phyloP scores from a whole-genome alignment of 345 rosid species.

The Cardamine resedifolia region DNA sequence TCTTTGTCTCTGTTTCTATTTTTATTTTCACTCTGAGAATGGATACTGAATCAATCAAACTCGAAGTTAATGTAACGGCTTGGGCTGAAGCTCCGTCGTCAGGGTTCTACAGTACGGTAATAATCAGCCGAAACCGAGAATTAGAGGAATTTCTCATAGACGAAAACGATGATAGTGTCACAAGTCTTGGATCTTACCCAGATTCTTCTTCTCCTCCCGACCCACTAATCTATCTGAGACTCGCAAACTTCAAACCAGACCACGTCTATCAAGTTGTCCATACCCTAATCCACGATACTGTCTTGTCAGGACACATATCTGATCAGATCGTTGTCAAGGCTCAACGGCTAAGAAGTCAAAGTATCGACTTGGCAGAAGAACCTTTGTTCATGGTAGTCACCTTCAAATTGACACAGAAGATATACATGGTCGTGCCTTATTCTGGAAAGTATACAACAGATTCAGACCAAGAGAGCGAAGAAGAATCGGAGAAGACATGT shows the following conservation, averaged over 20 bases:
- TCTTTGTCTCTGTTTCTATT: neutral
- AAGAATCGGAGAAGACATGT: neutral
- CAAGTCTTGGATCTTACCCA: neutral
- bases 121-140: neutral
- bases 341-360: neutral
- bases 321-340: too few relatives aligned
- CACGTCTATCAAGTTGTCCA: neutral
- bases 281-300: neutral
- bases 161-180: neutral
- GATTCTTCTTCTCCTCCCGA: neutral
- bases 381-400: neutral
- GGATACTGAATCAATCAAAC: neutral
- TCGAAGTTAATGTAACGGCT: neutral
- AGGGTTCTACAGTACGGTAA: neutral
- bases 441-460: neutral
- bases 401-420: neutral
- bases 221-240: neutral
- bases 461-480: neutral
- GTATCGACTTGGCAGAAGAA: neutral
- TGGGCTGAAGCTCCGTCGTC: neutral
- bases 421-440: neutral
- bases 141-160: neutral
- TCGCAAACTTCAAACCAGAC: neutral
- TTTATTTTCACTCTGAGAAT: neutral
- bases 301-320: too few relatives aligned